These are phyloP conservation scores for Colletotrichum theobromicola DNA, from an alignment of 2,329 filamentous ascomycete genomes.

Conservation along the genomic window DNA sequence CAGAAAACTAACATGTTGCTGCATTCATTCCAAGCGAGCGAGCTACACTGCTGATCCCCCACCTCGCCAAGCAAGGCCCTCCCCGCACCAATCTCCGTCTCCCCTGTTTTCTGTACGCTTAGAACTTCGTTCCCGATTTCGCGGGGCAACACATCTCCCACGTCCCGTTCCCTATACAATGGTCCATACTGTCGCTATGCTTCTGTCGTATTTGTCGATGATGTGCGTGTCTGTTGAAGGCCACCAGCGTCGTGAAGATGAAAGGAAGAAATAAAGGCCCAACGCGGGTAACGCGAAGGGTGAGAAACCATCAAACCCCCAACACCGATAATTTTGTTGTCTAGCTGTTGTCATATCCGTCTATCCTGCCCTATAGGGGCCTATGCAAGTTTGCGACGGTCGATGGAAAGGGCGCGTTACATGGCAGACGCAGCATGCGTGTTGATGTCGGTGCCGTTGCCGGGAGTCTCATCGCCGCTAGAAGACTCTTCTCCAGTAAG, in stretches of 20 bases:
- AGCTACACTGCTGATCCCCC: slow-evolving; percentile 13
- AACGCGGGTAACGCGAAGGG: neutral
- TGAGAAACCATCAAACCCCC: neutral
- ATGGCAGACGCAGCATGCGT: slow-evolving; percentile 37
- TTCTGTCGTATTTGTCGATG: neutral
- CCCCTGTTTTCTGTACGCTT: slow-evolving; percentile 3
- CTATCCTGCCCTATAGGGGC: neutral
- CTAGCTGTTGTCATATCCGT: slow-evolving; percentile 5
- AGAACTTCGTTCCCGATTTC: neutral
- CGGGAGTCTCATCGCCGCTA: slow-evolving; percentile 28
- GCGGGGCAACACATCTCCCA: neutral
- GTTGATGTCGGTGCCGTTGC: slow-evolving; percentile 35
- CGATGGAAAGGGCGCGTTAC: slow-evolving; percentile 1
- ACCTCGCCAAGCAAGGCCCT: slow-evolving; percentile 13
- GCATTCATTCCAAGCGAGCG: slow-evolving; percentile 15
- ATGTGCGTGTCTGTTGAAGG: slow-evolving; percentile 16
- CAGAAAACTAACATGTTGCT: slow-evolving; percentile 16
- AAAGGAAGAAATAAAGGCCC: neutral
- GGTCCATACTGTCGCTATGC: slow-evolving; percentile 5
- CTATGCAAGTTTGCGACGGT: neutral
- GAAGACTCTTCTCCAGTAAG: slow-evolving; percentile 42
- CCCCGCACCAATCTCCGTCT: neutral
- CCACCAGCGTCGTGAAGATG: neutral
- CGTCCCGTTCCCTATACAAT: neutral
- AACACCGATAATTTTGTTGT: slow-evolving; percentile 18